Conservation (phyloP, 352 stramenopile species). For the Globisporangium spiculum region DNA sequence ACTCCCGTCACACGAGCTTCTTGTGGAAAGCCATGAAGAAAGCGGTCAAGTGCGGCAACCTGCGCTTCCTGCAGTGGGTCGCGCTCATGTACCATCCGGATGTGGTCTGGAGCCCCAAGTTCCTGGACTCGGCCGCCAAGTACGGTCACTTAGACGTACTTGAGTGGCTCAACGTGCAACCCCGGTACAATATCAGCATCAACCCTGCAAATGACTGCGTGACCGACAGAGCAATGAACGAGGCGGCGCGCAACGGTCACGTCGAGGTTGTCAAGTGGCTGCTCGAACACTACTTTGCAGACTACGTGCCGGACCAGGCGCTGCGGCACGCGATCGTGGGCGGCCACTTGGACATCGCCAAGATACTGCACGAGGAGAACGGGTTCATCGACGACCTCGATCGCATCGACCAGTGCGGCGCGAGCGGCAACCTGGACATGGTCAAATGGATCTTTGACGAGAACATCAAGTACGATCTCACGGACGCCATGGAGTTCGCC, state of each 20-base stretch:
- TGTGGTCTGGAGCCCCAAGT: constrained; percentile 10
- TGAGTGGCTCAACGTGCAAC: constrained; percentile 11
- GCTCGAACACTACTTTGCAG: constrained; percentile 9
- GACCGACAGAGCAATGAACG: constrained; percentile 13
- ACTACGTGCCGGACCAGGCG: constrained; percentile 13
- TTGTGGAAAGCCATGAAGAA: constrained; percentile 18
- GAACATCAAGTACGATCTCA: constrained; percentile 16
- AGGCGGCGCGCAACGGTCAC: constrained; percentile 12
- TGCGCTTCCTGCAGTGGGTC: constrained; percentile 16
- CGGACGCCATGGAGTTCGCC: constrained; percentile 23
- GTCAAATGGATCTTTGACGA: constrained; percentile 17
- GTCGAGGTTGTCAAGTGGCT: constrained; percentile 10
- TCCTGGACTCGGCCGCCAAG: constrained; percentile 16
- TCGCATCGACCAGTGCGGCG: constrained; percentile 13
- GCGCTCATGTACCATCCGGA: background rate
- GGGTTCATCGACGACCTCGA: constrained; percentile 17
- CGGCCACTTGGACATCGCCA: constrained; percentile 15
- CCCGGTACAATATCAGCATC: constrained; percentile 2
- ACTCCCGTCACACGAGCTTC: constrained; percentile 6
- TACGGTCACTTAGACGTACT: constrained; percentile 12
- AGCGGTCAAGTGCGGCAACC: constrained; percentile 9
- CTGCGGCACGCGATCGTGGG: constrained; percentile 15
- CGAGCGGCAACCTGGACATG: constrained; percentile 14
- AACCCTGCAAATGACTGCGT: constrained; percentile 1
- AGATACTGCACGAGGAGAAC: constrained; percentile 15